phyloP scores from a whole-genome alignment of 306 rosid genomes.

The Acacia acuminata region DNA sequence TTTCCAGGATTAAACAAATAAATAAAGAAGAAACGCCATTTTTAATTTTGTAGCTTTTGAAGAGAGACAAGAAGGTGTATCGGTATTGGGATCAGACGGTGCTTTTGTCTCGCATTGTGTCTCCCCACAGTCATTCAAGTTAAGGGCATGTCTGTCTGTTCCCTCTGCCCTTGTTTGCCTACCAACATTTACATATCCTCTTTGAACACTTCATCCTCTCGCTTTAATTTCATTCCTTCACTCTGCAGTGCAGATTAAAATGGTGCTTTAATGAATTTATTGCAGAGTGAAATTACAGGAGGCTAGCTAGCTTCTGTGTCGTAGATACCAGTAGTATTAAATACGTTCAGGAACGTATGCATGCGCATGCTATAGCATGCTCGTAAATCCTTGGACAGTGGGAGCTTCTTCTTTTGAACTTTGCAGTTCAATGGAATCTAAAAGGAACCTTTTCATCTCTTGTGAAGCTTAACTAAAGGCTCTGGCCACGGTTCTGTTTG shows the following conservation, averaged over 20 bases:
- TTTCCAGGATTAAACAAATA: neutral
- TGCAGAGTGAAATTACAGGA: neutral
- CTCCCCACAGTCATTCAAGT: constrained; percentile 22
- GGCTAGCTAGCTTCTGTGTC: neutral
- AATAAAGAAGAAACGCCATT: neutral
- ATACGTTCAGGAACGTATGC: constrained; percentile 3
- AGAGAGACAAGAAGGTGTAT: constrained; percentile 16
- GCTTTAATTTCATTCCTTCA: neutral
- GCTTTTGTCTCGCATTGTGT: constrained; percentile 35
- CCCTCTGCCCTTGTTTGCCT: constrained; percentile 8
- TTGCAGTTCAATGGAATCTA: neutral
- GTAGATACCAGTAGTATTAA: neutral
- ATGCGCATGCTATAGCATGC: constrained; percentile 3
- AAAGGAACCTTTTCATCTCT: neutral
- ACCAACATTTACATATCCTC: constrained; percentile 5
- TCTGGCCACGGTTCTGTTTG: constrained; percentile 5
- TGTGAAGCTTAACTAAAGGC: neutral
- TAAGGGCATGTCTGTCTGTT: constrained; percentile 29
- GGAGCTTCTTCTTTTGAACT: neutral
- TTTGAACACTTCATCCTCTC: too few relatives aligned
- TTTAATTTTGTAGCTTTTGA: neutral
- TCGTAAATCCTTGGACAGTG: neutral
- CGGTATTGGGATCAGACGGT: constrained; percentile 52
- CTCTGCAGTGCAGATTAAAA: neutral
- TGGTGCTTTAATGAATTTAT: neutral